A percentile compares a stretch with the other conserved stretches of the same genome.
Conservation (phyloP, 2,329 filamentous ascomycete species). For the Aspergillus pseudotamarii region DNA sequence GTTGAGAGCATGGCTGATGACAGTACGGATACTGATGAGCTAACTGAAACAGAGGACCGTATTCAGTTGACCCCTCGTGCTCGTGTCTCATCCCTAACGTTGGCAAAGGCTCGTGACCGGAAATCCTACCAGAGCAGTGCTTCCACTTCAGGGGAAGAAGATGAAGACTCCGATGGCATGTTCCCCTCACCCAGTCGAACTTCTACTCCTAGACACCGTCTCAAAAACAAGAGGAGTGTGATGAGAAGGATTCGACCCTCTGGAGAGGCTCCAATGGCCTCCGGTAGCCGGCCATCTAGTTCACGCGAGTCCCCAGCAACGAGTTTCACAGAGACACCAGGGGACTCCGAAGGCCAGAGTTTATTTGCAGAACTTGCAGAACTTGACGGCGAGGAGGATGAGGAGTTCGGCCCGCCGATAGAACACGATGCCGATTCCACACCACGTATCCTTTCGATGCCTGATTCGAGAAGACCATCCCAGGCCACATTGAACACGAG, state of each 20-base stretch:
- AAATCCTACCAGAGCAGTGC: constrained; percentile 83
- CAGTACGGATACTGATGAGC: constrained; percentile 68
- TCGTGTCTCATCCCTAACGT: constrained; percentile 42
- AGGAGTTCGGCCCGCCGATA: constrained; percentile 54
- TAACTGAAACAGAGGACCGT: constrained; percentile 80
- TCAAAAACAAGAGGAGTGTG: constrained; percentile 69
- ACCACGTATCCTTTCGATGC: constrained; percentile 36
- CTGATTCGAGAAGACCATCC: constrained; percentile 36
- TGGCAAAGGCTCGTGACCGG: constrained; percentile 58
- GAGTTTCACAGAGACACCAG: constrained; percentile 52
- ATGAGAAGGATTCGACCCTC: constrained; percentile 59
- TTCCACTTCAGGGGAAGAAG: constrained; percentile 80
- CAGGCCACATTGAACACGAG: constrained; percentile 28
- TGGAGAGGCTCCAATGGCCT: constrained; percentile 48
- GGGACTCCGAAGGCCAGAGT: constrained; percentile 68
- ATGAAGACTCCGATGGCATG: constrained; percentile 61
- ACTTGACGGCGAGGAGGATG: constrained; percentile 70
- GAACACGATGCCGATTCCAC: constrained; percentile 40
- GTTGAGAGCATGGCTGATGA: constrained; percentile 71
- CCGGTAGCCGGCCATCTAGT: constrained; percentile 40
- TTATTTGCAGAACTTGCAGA: constrained; percentile 89
- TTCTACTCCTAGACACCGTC: constrained; percentile 70
- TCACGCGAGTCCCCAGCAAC: constrained; percentile 56
- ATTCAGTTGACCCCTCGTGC: constrained; percentile 39
- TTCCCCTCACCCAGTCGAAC: constrained; percentile 68